A percentile compares a stretch with the other conserved stretches of the same genome.
Evolutionary conservation across 2,329 filamentous ascomycete genomes (phyloP).

Genomic region (Thielaviopsis populi): DNA sequence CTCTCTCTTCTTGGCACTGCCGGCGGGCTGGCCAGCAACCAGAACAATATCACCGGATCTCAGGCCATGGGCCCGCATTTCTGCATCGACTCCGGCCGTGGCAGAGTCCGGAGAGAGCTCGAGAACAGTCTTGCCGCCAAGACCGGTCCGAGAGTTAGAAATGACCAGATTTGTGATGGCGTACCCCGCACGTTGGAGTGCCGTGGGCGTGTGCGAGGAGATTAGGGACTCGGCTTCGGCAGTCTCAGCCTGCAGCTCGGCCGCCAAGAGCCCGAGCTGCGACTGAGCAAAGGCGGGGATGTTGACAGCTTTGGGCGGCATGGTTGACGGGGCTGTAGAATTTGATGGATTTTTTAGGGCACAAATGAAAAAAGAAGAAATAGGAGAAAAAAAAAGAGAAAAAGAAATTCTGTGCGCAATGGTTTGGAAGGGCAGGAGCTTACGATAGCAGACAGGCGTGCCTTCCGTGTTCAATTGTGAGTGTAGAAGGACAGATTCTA

Average conservation of each 20-base stretch:
- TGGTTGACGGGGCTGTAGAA: conserved; percentile 17
- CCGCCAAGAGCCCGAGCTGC: conserved; percentile 55
- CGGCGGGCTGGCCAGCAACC: conserved; percentile 58
- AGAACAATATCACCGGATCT: conserved; percentile 65
- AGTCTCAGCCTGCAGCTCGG: conserved; percentile 58
- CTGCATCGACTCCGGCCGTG: conserved; percentile 30
- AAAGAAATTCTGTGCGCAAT: background rate
- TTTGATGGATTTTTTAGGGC: background rate
- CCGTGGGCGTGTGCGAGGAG: conserved; percentile 49
- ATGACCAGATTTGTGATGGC: conserved; percentile 64
- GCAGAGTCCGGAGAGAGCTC: conserved; percentile 66
- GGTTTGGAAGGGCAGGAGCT: background rate
- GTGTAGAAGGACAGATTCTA: background rate
- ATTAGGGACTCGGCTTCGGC: conserved; percentile 54
- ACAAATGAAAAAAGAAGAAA: background rate
- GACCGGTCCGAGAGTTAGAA: conserved; percentile 64
- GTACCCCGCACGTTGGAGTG: conserved; percentile 61
- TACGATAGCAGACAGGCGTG: background rate
- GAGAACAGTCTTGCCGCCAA: conserved; percentile 80
- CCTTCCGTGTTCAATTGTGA: background rate
- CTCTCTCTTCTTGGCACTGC: conserved; percentile 57
- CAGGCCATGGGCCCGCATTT: conserved; percentile 60
- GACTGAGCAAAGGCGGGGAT: conserved; percentile 53
- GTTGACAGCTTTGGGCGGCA: conserved; percentile 35
- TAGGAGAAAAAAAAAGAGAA: no score